Base-by-base conservation (phyloP, 2,329 filamentous ascomycete genomes). In the Plenodomus biglobosus region DNA sequence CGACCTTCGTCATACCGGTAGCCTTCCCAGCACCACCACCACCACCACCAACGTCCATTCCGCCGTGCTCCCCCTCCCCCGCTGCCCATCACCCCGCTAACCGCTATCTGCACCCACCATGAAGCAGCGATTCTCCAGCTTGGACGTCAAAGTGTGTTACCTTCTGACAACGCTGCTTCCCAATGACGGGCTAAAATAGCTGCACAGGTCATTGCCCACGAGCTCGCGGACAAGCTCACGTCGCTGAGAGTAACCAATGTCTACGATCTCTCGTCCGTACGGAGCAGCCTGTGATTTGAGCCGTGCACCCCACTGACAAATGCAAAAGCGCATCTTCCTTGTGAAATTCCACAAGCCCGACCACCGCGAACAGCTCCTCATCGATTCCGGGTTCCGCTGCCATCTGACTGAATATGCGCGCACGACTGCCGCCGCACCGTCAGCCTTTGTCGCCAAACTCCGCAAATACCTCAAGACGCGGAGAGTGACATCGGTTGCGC, bases 301-400 rank as follows among this genome's bases (percentile, higher is more conserved):
- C n/a, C n/a, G n/a, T n/a, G n/a, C n/a, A n/a, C n/a, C n/a, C 8
- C 11, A 8, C 51, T 61, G 15, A 62, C 53, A 36, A 22, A 37
- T n/a, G 20, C 21, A 36, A 48, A 81, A 82, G 76, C 91, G 92
- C 68, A 96, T 97, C 66, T 90, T 97, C 67, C 85, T 97, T 20
- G 82, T 99, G 73, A 97, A 96, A 70, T 94, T 99, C 68, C 85
- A 91, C 46, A 95, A 94, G 71, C 90, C 92, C 37, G 86, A 92
- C 66, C 82, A 86, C 59, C 91, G 92, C 73, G 87, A 94, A 69
- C 92, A 97, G 71, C 80, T 99, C 21, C 79, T 99, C 42, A 85
- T 99, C 62, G 94, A 99, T 71, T 94, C 90, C 1, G 94, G 94
- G 22, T 99, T 99, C 73, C 90, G 94, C 68, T 95, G 90, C 72